phyloP scores from a whole-genome alignment of 2,329 filamentous ascomycete species.

The Rhinocladiella mackenziei region DNA sequence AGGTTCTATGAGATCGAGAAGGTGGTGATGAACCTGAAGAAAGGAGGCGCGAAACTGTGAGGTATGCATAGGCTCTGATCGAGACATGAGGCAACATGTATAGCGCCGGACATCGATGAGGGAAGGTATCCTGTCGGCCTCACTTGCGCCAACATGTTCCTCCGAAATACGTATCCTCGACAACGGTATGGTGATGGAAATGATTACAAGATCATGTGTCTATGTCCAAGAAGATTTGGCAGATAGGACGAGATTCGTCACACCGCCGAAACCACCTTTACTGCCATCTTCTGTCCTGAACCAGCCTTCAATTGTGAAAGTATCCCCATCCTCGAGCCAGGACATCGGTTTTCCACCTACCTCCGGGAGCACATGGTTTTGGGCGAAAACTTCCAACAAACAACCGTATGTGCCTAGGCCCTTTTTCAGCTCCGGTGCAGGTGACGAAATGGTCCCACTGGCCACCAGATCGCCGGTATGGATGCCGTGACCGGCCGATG shows the following conservation, averaged over 20 bases:
- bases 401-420: slow-evolving; percentile 7
- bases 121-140: too few relatives aligned
- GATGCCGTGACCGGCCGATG: slow-evolving; percentile 3
- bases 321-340: slow-evolving; percentile 13
- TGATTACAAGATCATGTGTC: too few relatives aligned
- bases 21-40: too few relatives aligned
- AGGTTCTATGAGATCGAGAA: too few relatives aligned
- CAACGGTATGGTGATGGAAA: too few relatives aligned
- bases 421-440: slow-evolving; percentile 6
- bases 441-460: slow-evolving; percentile 9
- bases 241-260: slow-evolving; percentile 5
- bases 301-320: slow-evolving; percentile 14
- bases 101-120: too few relatives aligned
- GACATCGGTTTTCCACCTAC: slow-evolving; percentile 3
- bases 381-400: slow-evolving; percentile 1
- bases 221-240: too few relatives aligned
- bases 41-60: too few relatives aligned
- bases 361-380: slow-evolving; percentile 2
- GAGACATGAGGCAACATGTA: too few relatives aligned
- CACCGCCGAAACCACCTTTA: slow-evolving; percentile 6
- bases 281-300: slow-evolving; percentile 10
- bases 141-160: too few relatives aligned
- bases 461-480: slow-evolving; percentile 9
- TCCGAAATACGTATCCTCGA: too few relatives aligned
- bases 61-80: too few relatives aligned